Conservation (phyloP, 129 eudicot species). For the Escallonia rubra region DNA sequence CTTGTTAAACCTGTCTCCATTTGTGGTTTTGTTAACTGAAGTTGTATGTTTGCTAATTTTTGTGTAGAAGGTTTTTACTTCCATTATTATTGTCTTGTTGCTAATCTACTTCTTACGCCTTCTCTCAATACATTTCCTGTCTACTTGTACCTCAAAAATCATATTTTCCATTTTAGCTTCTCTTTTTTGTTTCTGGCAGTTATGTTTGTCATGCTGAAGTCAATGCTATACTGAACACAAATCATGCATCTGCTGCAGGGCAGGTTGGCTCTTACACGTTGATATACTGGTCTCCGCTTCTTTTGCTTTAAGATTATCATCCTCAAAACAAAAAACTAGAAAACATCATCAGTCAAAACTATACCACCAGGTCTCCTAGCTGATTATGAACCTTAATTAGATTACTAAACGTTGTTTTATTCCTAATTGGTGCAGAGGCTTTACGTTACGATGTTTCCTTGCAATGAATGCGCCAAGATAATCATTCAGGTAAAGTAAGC, state of each 20-base stretch:
- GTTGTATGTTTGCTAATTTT: too few relatives aligned
- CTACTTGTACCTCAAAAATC: neutral
- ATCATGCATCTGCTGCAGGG: slow-evolving; percentile 96
- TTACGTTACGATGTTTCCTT: slow-evolving; percentile 93
- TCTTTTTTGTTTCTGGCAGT: slow-evolving; percentile 26
- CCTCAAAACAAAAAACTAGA: neutral
- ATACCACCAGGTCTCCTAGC: neutral
- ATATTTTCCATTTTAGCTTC: neutral
- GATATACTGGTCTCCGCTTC: slow-evolving; percentile 3
- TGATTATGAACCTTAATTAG: neutral
- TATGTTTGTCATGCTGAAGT: slow-evolving; percentile 98
- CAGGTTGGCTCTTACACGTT: slow-evolving; percentile 46
- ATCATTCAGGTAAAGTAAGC: slow-evolving; percentile 70
- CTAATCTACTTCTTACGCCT: neutral
- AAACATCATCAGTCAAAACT: neutral
- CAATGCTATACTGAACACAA: slow-evolving; percentile 85
- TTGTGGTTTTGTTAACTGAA: too few relatives aligned
- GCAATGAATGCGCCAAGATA: slow-evolving; percentile 94
- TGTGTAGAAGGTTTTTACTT: neutral
- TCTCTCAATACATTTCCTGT: neutral
- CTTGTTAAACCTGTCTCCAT: too few relatives aligned
- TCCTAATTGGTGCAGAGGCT: slow-evolving; percentile 54
- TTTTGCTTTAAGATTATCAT: neutral
- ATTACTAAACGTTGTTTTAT: slow-evolving; percentile 2
- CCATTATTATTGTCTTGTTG: neutral